These are phyloP conservation scores for Thermomucor indicae-seudaticae DNA, from an alignment of 371 early-diverging fungal genomes.

Conservation along the genomic window DNA sequence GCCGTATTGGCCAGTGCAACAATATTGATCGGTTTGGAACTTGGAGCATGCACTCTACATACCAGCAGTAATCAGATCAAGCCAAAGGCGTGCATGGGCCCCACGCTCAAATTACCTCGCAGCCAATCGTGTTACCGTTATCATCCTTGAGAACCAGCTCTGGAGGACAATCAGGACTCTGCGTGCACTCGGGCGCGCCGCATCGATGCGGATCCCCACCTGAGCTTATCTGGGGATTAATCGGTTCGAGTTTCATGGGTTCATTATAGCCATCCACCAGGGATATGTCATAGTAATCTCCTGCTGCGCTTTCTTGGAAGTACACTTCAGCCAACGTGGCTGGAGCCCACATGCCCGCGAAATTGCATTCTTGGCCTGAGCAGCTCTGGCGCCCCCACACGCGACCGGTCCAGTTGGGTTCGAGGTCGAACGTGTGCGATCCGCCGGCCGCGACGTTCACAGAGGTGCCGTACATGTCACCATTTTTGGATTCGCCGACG, in stretches of 20 bases:
- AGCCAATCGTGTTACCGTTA: conserved; percentile 26
- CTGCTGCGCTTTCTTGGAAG: conserved; percentile 13
- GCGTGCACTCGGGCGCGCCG: conserved; percentile 24
- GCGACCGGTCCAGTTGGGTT: conserved; percentile 33
- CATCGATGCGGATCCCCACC: conserved; percentile 20
- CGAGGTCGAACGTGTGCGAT: conserved; percentile 8
- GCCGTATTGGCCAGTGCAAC: conserved; percentile 26
- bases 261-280: conserved; percentile 36
- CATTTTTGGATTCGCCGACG: conserved; percentile 15
- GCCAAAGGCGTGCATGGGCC: neutral
- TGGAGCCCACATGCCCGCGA: conserved; percentile 20
- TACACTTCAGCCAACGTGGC: conserved; percentile 32
- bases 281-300: conserved; percentile 32
- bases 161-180: conserved; percentile 24
- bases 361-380: conserved; percentile 21
- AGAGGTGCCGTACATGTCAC: conserved; percentile 6
- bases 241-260: conserved; percentile 26
- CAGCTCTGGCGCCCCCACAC: conserved; percentile 39
- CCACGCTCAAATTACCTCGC: conserved; percentile 8
- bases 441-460: conserved; percentile 8
- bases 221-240: conserved; percentile 4
- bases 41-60: conserved; percentile 27
- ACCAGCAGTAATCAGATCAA: neutral
- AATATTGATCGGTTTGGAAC: conserved; percentile 21
- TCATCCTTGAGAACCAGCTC: conserved; percentile 19